Conservation (phyloP, 2,329 filamentous ascomycete genomes). For the Lasiodiplodia sp. region DNA sequence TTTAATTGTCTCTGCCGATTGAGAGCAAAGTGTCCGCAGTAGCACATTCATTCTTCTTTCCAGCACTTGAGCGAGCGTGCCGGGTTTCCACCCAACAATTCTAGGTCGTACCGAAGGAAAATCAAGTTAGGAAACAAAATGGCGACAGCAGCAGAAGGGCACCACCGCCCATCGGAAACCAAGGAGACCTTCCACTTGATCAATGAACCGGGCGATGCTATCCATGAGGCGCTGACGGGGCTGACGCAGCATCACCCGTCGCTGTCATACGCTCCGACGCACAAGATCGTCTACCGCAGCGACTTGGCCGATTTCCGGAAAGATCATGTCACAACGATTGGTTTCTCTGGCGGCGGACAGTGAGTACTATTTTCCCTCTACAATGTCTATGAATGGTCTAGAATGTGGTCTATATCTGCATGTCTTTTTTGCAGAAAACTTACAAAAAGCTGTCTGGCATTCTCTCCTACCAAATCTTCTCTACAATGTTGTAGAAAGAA, state of each 20-base stretch:
- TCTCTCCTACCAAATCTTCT: neutral
- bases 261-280: conserved; percentile 43
- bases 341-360: conserved; percentile 47
- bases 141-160: neutral
- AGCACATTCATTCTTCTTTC: neutral
- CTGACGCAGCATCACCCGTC: conserved; percentile 44
- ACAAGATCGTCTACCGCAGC: conserved; percentile 47
- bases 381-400: neutral
- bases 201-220: conserved; percentile 43
- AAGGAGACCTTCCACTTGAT: conserved; percentile 48
- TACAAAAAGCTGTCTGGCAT: neutral
- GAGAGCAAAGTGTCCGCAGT: neutral
- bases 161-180: neutral
- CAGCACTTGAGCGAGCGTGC: neutral
- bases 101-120: neutral
- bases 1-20: neutral
- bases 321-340: conserved; percentile 45
- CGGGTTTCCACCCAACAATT: neutral
- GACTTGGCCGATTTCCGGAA: conserved; percentile 41
- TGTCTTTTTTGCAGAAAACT: neutral
- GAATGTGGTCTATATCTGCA: neutral
- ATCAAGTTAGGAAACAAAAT: neutral
- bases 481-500: too few relatives aligned
- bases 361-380: neutral
- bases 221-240: conserved; percentile 45